A percentile compares a stretch with the other conserved stretches of the same genome.
phyloP scores from a whole-genome alignment of 2,329 filamentous ascomycete genomes.

The Trichoderma sp. region DNA sequence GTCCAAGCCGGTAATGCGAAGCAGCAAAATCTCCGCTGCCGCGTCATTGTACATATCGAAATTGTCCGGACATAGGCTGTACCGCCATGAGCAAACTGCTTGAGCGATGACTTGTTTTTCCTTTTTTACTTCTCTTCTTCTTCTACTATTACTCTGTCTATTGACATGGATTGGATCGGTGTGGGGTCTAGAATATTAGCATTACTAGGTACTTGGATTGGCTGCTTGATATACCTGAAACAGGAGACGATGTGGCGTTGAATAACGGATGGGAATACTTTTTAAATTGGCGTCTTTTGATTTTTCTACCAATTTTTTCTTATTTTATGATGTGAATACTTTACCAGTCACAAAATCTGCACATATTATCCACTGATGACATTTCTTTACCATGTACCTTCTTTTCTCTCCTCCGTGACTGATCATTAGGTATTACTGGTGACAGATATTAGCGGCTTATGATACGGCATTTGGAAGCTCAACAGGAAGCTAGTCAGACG shows the following conservation, averaged over 20 bases:
- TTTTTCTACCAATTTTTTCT: constrained; percentile 16
- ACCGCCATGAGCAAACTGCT: neutral
- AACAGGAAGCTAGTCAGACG: constrained; percentile 3
- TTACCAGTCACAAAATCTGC: constrained; percentile 5
- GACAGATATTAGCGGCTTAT: neutral
- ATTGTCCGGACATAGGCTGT: constrained; percentile 2
- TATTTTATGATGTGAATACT: constrained; percentile 33
- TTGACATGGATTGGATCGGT: constrained; percentile 12
- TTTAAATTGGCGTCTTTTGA: constrained; percentile 16
- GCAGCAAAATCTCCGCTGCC: neutral
- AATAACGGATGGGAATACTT: constrained; percentile 7
- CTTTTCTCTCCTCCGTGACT: neutral
- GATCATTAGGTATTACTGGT: neutral
- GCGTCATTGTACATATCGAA: constrained; percentile 5
- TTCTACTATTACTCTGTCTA: neutral
- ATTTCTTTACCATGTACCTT: neutral
- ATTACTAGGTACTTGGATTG: constrained; percentile 20
- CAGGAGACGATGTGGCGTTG: constrained; percentile 18
- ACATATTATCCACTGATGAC: constrained; percentile 2
- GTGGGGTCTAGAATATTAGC: constrained; percentile 9
- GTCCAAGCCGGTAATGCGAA: neutral
- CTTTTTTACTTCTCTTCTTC: neutral
- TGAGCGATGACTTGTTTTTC: neutral
- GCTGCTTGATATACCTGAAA: constrained; percentile 17
- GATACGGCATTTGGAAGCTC: neutral